Evolutionary conservation across 1,284 basidiomycete species (phyloP).

Genomic region (Apiotrichum montevideense): DNA sequence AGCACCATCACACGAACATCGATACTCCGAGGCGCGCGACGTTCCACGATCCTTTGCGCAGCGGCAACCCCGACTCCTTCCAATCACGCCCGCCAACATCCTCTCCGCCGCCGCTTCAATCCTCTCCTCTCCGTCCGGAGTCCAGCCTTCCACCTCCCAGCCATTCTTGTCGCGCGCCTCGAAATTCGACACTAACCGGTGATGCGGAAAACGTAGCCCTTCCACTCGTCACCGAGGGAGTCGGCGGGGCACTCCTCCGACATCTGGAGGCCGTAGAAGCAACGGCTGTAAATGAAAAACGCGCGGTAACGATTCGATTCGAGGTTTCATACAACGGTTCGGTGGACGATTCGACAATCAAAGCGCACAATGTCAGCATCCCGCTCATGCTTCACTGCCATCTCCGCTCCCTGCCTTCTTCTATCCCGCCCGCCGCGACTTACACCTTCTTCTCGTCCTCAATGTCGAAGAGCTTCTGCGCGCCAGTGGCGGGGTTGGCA

Average conservation of each 20-base stretch:
- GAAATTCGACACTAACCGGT: conserved; percentile 58
- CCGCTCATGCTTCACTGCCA: too few species aligned
- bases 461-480: conserved; percentile 92
- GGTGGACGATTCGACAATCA: too few species aligned
- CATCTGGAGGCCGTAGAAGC: conserved; percentile 97
- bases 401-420: not conserved
- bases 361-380: too few species aligned
- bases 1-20: not conserved
- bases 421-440: conserved; percentile 38
- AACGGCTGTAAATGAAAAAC: conserved; percentile 54
- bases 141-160: not conserved
- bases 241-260: conserved; percentile 84
- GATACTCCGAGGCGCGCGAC: conserved; percentile 30
- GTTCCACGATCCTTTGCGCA: not conserved
- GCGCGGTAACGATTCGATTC: not conserved
- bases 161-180: conserved; percentile 47
- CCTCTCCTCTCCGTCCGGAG: not conserved
- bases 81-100: too few species aligned
- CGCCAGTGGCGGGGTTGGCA: conserved; percentile 77
- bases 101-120: not conserved
- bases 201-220: conserved; percentile 95
- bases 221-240: conserved; percentile 90
- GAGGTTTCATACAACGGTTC: too few species aligned
- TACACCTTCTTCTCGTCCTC: conserved; percentile 88
- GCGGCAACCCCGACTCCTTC: too few species aligned